Percentiles rank a stretch among this genome's conserved stretches.
These are phyloP conservation scores for Zymoseptoria pseudotritici DNA, from an alignment of 2,329 filamentous ascomycete species.

Conservation along the genomic window DNA sequence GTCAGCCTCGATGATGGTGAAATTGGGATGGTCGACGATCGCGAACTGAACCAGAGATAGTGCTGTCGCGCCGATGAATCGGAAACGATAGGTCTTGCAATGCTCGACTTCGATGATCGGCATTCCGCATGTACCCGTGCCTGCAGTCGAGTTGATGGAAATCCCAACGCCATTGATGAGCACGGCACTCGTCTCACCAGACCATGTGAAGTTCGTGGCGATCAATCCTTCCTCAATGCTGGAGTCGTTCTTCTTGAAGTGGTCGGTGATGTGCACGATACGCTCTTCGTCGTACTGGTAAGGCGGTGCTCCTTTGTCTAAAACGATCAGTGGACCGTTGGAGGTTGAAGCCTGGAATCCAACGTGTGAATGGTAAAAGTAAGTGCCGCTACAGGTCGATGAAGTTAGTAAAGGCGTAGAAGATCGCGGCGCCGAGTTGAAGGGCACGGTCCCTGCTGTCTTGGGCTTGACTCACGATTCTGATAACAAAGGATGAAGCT, in stretches of 20 bases:
- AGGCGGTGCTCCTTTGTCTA: constrained; percentile 39
- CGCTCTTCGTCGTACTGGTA: constrained; percentile 58
- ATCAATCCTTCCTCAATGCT: constrained; percentile 45
- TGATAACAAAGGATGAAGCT: constrained; percentile 46
- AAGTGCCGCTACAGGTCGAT: constrained; percentile 41
- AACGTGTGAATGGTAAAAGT: constrained; percentile 63
- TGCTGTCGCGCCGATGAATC: constrained; percentile 52
- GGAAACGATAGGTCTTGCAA: constrained; percentile 53
- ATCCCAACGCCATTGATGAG: constrained; percentile 47
- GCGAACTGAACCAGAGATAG: constrained; percentile 49
- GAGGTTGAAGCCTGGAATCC: constrained; percentile 55
- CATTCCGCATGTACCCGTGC: constrained; percentile 14
- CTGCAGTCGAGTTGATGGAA: constrained; percentile 12
- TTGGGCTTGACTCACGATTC: constrained; percentile 32
- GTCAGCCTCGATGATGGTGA: constrained; percentile 56
- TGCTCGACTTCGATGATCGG: constrained; percentile 53
- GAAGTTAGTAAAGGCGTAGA: not conserved
- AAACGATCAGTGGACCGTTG: constrained; percentile 52
- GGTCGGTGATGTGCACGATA: constrained; percentile 49
- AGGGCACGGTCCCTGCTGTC: not conserved
- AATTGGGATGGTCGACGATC: constrained; percentile 49
- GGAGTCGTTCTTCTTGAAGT: constrained; percentile 48
- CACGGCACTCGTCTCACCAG: constrained; percentile 51
- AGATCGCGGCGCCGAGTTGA: not conserved
- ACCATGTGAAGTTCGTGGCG: constrained; percentile 47